phyloP scores from a whole-genome alignment of 2,329 filamentous ascomycete species.

The Xylariaceae sp. region DNA sequence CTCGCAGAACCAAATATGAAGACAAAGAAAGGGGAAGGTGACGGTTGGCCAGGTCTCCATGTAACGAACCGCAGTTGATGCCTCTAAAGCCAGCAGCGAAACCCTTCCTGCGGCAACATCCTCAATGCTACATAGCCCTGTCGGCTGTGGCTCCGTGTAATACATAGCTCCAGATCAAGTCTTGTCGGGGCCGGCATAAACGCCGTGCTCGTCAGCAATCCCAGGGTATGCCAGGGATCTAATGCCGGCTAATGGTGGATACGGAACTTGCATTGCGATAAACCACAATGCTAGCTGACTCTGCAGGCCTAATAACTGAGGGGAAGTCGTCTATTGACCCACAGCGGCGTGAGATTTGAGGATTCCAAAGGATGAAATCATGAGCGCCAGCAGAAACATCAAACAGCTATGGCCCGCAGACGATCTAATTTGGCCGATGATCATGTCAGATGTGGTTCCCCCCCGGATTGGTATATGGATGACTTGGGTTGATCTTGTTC shows the following conservation, averaged over 20 bases:
- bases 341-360: too few relatives aligned
- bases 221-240: too few relatives aligned
- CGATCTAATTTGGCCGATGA: background rate
- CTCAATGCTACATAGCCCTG: constrained; percentile 12
- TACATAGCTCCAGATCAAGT: too few relatives aligned
- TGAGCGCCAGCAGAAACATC: constrained; percentile 14
- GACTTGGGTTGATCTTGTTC: background rate
- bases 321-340: too few relatives aligned
- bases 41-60: constrained; percentile 1
- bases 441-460: background rate
- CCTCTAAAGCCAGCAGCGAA: constrained; percentile 1
- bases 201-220: too few relatives aligned
- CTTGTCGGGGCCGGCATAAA: too few relatives aligned
- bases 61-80: background rate
- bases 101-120: constrained; percentile 6
- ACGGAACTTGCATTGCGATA: constrained; percentile 18
- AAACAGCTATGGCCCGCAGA: constrained; percentile 12
- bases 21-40: constrained; percentile 15
- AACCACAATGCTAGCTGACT: constrained; percentile 12
- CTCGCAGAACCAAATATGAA: background rate
- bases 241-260: constrained; percentile 8
- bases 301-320: constrained; percentile 11
- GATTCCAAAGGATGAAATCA: background rate
- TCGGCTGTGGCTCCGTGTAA: background rate
- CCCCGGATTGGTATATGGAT: constrained; percentile 1